Evolutionary conservation across 176 grass and related monocot genomes (phyloP), one percentile per base, ranked within the genome.

Genomic region (Aegilops tauschii): DNA sequence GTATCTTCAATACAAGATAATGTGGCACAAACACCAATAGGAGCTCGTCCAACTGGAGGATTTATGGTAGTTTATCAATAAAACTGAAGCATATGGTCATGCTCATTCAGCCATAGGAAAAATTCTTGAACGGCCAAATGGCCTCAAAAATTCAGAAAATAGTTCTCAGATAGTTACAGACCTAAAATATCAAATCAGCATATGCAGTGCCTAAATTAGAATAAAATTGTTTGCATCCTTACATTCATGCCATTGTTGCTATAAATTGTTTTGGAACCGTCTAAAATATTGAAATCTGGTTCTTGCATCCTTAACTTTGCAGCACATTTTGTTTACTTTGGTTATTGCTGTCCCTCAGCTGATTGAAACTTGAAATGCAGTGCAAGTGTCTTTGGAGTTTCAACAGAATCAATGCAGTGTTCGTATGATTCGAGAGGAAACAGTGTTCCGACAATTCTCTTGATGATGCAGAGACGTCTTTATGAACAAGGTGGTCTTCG

Each of bases 361-460:
- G 30, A 88, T 71, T 76, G 13, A 73, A 79, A 42, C 65, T 80
- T 90, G 16, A 75, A 83, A 86, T 95, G 91, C 91, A 93, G 93
- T 40, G 72, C 88, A 67, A 93, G 58, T 40, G 91, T 93, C 14
- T 95, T 95, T 14, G 93, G 93, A 70, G 93, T 93, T 85, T 95
- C 93, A 75, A 95, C 93, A 40, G 86, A 93, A 80, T 93, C 91
- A 54, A 95, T 95, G 86, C 93, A 95, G 56, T 95, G 91, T 75
- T 95, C 93, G 8, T 95, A 83, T 2, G 91, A 95, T 77, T 77
- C 81, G 1, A 87, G 93, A 76, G 91, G 93, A 69, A 95, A 91
- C 7, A 95, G 93, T 85, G 89, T 95, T 65, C 93, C 93, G 0
- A 93, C 81, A 1, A 95, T 95, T 73, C 93, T 95, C 61, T 83